A percentile compares a stretch with the other conserved stretches of the same genome.
Evolutionary conservation across 1,284 basidiomycete species (phyloP).

Genomic region (Puccinia novopanici): DNA sequence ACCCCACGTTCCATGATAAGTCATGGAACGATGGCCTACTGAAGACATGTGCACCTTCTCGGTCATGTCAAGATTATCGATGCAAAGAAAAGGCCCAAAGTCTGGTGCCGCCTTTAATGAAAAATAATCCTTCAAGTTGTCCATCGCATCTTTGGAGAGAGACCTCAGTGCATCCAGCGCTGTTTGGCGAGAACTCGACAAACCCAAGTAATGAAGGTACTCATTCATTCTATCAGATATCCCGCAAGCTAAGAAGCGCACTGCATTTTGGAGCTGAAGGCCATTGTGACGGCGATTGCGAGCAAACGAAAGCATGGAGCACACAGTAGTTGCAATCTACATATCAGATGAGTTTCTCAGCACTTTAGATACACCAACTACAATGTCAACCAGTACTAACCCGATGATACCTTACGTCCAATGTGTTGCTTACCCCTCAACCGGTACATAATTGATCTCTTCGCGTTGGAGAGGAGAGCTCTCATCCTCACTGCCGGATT

Average conservation of each 20-base stretch:
- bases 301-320: neutral
- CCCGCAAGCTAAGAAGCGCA: neutral
- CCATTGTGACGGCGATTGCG: neutral
- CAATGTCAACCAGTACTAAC: no score
- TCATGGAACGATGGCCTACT: neutral
- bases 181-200: neutral
- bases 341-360: no score
- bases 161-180: neutral
- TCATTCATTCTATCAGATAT: neutral
- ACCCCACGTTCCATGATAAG: neutral
- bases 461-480: no score
- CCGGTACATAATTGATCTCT: no score
- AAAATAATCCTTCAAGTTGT: neutral
- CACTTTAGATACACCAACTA: no score
- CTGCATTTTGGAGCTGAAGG: neutral
- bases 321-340: neutral
- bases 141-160: neutral
- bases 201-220: neutral
- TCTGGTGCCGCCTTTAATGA: neutral
- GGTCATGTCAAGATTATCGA: no score
- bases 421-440: no score
- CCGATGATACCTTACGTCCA: no score
- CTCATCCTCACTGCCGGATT: no score
- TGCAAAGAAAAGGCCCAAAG: no score
- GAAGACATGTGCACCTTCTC: no score